A percentile compares a stretch with the other conserved stretches of the same genome.
These are phyloP conservation scores for Prunus salicina DNA, from an alignment of 306 rosid genomes.

Conservation along the genomic window DNA sequence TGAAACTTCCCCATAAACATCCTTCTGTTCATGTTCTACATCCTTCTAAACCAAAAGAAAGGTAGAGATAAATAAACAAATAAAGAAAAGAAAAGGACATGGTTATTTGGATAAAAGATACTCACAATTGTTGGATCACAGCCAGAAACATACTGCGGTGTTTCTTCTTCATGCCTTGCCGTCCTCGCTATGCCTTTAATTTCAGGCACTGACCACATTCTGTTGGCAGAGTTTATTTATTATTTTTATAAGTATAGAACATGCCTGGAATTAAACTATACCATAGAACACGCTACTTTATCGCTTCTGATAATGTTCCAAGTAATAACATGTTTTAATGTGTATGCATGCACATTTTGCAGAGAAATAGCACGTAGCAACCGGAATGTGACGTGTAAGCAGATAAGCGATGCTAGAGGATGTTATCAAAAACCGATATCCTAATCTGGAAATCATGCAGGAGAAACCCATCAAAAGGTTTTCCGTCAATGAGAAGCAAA, in stretches of 20 bases:
- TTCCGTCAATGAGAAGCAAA: not conserved
- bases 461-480: not conserved
- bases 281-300: not conserved
- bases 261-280: not conserved
- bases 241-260: not conserved
- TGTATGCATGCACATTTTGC: not conserved
- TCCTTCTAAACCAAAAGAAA: constrained; percentile 30
- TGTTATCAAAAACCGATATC: not conserved
- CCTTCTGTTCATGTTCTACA: constrained; percentile 32
- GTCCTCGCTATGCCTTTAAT: constrained; percentile 34
- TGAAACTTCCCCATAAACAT: constrained; percentile 47
- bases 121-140: constrained; percentile 43
- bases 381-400: not conserved
- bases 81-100: not conserved
- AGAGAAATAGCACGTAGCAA: not conserved
- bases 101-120: not conserved
- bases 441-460: not conserved
- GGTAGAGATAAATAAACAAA: not conserved
- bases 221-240: constrained; percentile 10
- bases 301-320: not conserved
- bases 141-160: constrained; percentile 30
- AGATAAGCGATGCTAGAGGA: not conserved
- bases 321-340: not conserved
- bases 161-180: constrained; percentile 27
- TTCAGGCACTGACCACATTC: constrained; percentile 53